Conservation (phyloP, 2,329 filamentous ascomycete species). For the Shiraia sp. region DNA sequence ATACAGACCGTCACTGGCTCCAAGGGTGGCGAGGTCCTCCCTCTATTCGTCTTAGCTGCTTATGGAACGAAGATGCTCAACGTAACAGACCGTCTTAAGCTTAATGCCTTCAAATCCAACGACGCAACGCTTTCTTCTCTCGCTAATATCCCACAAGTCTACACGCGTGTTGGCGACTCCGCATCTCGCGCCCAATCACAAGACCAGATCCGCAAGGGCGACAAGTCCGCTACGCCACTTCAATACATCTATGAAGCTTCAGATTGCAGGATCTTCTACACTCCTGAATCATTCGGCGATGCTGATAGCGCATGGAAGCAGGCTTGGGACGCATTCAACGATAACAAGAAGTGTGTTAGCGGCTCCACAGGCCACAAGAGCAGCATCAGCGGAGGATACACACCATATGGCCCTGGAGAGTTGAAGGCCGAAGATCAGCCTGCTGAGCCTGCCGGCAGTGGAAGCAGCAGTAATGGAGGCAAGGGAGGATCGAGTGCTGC, state of each 20-base stretch:
- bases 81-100: constrained; percentile 10
- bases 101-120: constrained; percentile 7
- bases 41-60: constrained; percentile 17
- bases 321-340: constrained; percentile 26
- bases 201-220: constrained; percentile 32
- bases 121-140: constrained; percentile 13
- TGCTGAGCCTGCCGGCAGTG: constrained; percentile 2
- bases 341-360: constrained; percentile 26
- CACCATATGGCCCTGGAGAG: constrained; percentile 24
- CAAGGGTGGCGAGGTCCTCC: constrained; percentile 53
- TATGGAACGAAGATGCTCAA: constrained; percentile 22
- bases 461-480: not conserved
- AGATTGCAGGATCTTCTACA: constrained; percentile 65
- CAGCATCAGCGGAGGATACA: constrained; percentile 30
- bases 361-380: constrained; percentile 26
- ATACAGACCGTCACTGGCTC: constrained; percentile 67
- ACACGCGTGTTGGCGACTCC: constrained; percentile 18
- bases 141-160: constrained; percentile 18
- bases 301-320: constrained; percentile 56
- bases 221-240: constrained; percentile 47
- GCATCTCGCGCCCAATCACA: constrained; percentile 23
- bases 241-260: constrained; percentile 65
- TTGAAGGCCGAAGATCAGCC: constrained; percentile 24
- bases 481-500: not conserved
- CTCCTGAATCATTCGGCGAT: constrained; percentile 55